These are phyloP conservation scores for Pisolithus sp. DNA, from an alignment of 768 basidiomycete species.

Conservation along the genomic window DNA sequence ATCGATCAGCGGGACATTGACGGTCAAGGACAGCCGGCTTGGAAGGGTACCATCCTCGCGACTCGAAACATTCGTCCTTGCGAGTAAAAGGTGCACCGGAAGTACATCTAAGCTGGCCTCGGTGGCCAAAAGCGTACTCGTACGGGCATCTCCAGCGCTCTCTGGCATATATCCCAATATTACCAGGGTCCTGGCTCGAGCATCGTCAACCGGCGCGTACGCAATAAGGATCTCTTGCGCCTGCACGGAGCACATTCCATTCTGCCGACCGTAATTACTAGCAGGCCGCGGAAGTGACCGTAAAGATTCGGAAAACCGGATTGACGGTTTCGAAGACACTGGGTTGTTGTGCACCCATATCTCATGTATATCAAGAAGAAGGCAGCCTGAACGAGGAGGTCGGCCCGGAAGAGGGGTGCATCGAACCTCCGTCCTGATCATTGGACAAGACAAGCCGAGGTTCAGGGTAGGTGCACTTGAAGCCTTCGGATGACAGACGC, in stretches of 20 bases:
- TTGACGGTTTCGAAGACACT: conserved; percentile 13
- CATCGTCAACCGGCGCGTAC: conserved; percentile 35
- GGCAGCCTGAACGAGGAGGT: conserved; percentile 56
- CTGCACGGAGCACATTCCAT: conserved; percentile 31
- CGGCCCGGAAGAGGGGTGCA: conserved; percentile 50
- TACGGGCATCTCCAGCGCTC: conserved; percentile 9
- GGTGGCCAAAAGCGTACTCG: conserved; percentile 19
- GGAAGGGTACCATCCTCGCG: not conserved
- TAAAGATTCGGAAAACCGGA: conserved; percentile 25
- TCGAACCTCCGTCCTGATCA: conserved; percentile 64
- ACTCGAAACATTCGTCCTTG: conserved; percentile 6
- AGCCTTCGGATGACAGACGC: conserved; percentile 5
- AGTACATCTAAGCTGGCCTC: conserved; percentile 12
- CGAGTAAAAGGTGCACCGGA: conserved; percentile 19
- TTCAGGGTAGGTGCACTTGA: conserved; percentile 7
- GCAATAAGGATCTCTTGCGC: conserved; percentile 45
- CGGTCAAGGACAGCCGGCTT: conserved; percentile 12
- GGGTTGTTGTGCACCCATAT: conserved; percentile 34
- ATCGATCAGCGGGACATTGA: conserved; percentile 58
- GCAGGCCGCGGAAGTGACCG: not conserved
- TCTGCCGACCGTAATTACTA: conserved; percentile 2
- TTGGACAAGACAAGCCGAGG: conserved; percentile 38
- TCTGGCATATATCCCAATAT: conserved; percentile 42
- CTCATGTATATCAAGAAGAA: conserved; percentile 58
- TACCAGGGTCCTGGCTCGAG: conserved; percentile 40